Evolutionary conservation across 352 stramenopile species (phyloP), one percentile per base, ranked within the genome.

Genomic region (Pythium dissimile): DNA sequence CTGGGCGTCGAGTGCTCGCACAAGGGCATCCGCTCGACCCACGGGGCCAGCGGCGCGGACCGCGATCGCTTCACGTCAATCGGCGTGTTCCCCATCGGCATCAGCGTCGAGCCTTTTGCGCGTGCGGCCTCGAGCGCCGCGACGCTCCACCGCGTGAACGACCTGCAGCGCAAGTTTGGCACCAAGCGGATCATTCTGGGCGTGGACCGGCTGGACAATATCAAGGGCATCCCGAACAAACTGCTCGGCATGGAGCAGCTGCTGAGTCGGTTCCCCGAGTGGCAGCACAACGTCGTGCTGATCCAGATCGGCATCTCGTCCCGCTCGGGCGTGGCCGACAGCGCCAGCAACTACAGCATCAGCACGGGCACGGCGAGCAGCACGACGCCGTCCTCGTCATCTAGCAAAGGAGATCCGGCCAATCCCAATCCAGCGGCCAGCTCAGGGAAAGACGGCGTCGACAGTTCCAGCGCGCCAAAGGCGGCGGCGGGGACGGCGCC

Each of bases 291-390:
- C 69, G 90, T 98, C 35, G 92, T 97, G 16, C 64, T 98, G 24
- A 90, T 98, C 43, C 93, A 98, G 69, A 97, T 99, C 54, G 95
- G 94, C n/a, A 97, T 99, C 41, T 97, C 92, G 9, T 94, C 84
- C 8, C 71, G 82, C n/a, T 71, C 70, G 4, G 60, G 47, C 3
- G 73, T 77, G 9, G 71, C 81, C 26, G 75, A 85, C 7, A 72
- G 42, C 34, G 69, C 56, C 10, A 63, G 57, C 13, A 48, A 27
- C 6, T 42, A 23, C 4, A 77, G 51, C 11, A 43, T 39, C 2
- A 47, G 11, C 18, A 43, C 38, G 2, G 37, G n/a, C 30, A 69
- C 39, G 27, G 41, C 24, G 9, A 30, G 24, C 9, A 26, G 50
- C 2, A 62, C 52, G 23, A 34, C n/a, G 21, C 21, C 53, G 18